These are phyloP conservation scores for Coemansia sp. DNA, from an alignment of 192 early-diverging fungal genomes.

Conservation along the genomic window DNA sequence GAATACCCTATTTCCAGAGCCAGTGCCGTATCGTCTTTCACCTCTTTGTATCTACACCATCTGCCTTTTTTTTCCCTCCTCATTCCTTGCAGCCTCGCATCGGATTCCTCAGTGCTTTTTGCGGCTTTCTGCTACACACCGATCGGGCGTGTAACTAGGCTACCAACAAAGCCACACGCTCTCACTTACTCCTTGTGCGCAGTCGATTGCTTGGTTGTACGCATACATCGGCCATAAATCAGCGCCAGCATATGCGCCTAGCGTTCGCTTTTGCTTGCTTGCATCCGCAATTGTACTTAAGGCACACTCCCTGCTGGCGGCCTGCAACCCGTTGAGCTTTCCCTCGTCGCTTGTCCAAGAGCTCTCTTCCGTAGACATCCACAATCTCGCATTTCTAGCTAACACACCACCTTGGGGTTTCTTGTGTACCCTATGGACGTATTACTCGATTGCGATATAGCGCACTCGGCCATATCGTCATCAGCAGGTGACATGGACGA, in stretches of 20 bases:
- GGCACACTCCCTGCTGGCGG: too few relatives aligned
- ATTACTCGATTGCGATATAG: not conserved
- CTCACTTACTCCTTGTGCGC: not conserved
- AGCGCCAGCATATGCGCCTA: not conserved
- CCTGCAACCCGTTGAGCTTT: not conserved
- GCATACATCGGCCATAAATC: not conserved
- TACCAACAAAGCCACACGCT: not conserved
- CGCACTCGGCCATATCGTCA: not conserved
- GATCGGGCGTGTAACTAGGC: not conserved
- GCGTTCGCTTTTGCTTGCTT: not conserved
- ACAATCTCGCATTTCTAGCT: not conserved
- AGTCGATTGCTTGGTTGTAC: not conserved
- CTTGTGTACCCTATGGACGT: not conserved
- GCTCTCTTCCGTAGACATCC: not conserved
- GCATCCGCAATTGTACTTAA: slow-evolving; percentile 1
- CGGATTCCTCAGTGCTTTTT: not conserved
- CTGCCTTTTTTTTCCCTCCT: too few relatives aligned
- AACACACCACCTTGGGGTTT: not conserved
- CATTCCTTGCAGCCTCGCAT: not conserved
- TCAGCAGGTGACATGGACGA: not conserved
- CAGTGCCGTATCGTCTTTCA: not conserved
- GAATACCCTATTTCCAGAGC: not conserved
- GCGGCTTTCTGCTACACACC: not conserved
- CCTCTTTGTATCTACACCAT: too few relatives aligned
- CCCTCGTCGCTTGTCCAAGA: not conserved